Evolutionary conservation across 1,284 basidiomycete species (phyloP).

Genomic region (Rhodotorula mucilaginosa): DNA sequence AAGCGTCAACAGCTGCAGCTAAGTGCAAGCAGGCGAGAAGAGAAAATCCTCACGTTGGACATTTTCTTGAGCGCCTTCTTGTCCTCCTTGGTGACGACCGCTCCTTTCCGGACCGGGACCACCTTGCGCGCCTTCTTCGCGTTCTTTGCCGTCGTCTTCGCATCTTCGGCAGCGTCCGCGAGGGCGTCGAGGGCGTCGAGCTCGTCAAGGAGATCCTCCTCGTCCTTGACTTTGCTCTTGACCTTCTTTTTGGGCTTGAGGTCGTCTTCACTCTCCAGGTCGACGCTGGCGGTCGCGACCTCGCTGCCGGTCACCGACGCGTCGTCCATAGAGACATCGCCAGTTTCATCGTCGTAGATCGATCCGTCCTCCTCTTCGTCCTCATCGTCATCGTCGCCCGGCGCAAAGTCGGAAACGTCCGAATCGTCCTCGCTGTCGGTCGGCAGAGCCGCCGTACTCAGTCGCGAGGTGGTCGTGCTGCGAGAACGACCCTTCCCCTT

Average conservation of each 20-base stretch:
- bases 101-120: constrained; percentile 24
- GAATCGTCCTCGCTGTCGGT: constrained; percentile 13
- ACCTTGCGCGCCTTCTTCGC: constrained; percentile 15
- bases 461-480: neutral
- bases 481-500: neutral
- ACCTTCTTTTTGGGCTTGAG: constrained; percentile 26
- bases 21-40: neutral
- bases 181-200: constrained; percentile 14
- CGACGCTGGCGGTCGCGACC: constrained; percentile 7
- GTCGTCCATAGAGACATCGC: constrained; percentile 16
- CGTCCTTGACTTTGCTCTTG: constrained; percentile 15
- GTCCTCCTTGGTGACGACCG: constrained; percentile 22
- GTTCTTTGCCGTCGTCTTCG: neutral
- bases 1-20: neutral
- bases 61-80: constrained; percentile 27
- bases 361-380: constrained; percentile 25
- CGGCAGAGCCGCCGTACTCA: neutral
- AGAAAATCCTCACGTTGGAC: constrained; percentile 10
- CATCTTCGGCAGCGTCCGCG: constrained; percentile 7
- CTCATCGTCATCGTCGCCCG: constrained; percentile 12
- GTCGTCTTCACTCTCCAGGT: constrained; percentile 13
- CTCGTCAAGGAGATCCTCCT: constrained; percentile 15
- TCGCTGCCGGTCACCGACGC: constrained; percentile 15
- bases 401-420: constrained; percentile 26
- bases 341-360: constrained; percentile 25